Base-by-base conservation (phyloP, 192 early-diverging fungal species). In the Coemansia asiatica region DNA sequence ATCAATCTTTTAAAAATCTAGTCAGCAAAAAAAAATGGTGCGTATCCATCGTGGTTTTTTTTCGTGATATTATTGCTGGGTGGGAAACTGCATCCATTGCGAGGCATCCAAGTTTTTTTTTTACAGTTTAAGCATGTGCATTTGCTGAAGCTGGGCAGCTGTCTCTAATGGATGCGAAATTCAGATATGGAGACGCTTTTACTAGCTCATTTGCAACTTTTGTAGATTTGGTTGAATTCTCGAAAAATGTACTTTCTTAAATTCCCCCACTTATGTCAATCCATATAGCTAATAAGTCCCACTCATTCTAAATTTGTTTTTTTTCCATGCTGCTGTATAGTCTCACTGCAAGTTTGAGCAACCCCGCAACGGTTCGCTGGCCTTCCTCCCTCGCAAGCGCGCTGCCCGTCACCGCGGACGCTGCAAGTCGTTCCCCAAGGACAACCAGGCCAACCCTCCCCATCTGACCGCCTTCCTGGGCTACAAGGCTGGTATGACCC, bases 401-500 rank as follows among this genome's bases (percentile, higher is more conserved):
- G 94, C 95, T 67, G 76, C 89, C 73, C 86, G 92, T 63, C 92
- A 95, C 87, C 88, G 94, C 72, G 97, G 97, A 67, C 94, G 94
- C 81, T 89, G 89, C 79, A 98, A 98, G 94, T 92, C 97, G 60
- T 99, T 96, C 94, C 97, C 97, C 83, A 94, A 93, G 87, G 97
- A 99, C 86, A 92, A 98, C 83, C 75, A 89, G 51, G 87, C 86
- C 78, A 93, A 94, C 86, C 89, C 94, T 55, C 95, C 97, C 67
- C 95, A 98, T 85, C 87, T 98, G 84, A 98, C 97, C 31, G 97
- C 97, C 81, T 99, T 96, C 89, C 86, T 99, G 75, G 96, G 92
- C 65, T 99, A 99, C 92, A 99, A 99, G 94, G 97, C 97, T 49
- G 97, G 97, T 83, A 99, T 99, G 97, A 98, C 95, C 76, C 95